Evolutionary conservation across 2,329 filamentous ascomycete species (phyloP), one percentile per base, ranked within the genome.

Genomic region (Macrophomina phaseolina): DNA sequence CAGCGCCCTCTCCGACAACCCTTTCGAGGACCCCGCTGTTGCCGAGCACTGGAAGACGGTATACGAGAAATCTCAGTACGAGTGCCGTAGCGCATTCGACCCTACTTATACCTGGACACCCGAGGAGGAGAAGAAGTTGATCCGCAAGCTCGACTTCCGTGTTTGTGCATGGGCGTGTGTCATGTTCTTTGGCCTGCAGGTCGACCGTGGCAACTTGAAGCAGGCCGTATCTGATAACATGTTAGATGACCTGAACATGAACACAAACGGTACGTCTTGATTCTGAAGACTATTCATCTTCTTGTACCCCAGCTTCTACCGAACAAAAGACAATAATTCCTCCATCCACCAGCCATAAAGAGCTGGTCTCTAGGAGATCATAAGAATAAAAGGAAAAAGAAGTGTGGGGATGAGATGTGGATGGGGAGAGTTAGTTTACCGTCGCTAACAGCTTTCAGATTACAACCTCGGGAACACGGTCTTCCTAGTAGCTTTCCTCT

Each of bases 121-220:
- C 3, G 80, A 82, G 14, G 83, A 85, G 64, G 83, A 85, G 73
- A 79, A 78, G 68, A 80, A 74, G 64, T 72, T 85, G 4, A 76
- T 84, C 14, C 75, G 78, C 66, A 84, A 75, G 73, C 68, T 77
- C 3, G 74, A 76, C 36, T 72, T 68, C 64, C 69, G 71, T 6
- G 73, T 76, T 34, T 73, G 71, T 8, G 34, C 72, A 18, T 76
- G 74, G 73, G 75, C 72, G 46, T 84, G 83, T 79, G 70, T 84
- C 58, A 84, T 84, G 82, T 84, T 85, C 69, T 79, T 78, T 28
- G 76, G 80, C 1, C 75, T 84, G 16, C 81, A 84, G 67, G 72
- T 84, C 38, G 80, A 84, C 64, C 77, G 83, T 5, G 75, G 80
- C 34, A 84, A 84, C 71, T 82, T 84, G 66, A 84, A 81, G 61